Evolutionary conservation across 1,139 yeast genomes (phyloP).

Genomic region (Tardiomyces digboiensis): DNA sequence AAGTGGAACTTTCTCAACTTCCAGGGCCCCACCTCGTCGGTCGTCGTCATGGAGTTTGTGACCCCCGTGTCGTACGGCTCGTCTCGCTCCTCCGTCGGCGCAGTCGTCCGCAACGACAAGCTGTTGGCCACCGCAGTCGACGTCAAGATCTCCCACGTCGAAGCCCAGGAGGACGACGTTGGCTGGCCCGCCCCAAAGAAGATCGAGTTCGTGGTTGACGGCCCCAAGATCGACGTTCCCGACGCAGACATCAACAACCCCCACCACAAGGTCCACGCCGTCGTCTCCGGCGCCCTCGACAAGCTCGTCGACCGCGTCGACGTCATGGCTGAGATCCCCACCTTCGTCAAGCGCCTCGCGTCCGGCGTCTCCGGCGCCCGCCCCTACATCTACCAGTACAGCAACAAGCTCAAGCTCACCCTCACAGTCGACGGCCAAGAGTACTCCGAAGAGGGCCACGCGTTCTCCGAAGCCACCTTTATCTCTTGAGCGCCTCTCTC

Average conservation of each 20-base stretch:
- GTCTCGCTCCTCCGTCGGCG: constrained; percentile 74
- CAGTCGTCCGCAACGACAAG: constrained; percentile 54
- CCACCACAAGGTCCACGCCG: constrained; percentile 24
- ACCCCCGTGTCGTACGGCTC: constrained; percentile 87
- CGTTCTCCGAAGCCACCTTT: constrained; percentile 79
- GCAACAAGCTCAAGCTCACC: constrained; percentile 37
- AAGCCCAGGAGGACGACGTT: constrained; percentile 52
- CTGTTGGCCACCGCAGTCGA: constrained; percentile 57
- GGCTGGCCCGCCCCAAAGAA: constrained; percentile 88
- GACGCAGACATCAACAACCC: constrained; percentile 30
- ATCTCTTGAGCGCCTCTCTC: constrained; percentile 25
- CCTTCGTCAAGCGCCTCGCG: constrained; percentile 85
- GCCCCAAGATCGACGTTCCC: constrained; percentile 34
- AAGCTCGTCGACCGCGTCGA: constrained; percentile 81
- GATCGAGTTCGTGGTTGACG: constrained; percentile 50
- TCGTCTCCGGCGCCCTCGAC: constrained; percentile 31
- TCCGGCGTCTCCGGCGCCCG: constrained; percentile 93
- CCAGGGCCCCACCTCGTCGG: constrained; percentile 67
- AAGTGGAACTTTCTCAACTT: constrained; percentile 91
- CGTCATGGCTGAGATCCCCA: constrained; percentile 96
- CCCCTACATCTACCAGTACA: constrained; percentile 90
- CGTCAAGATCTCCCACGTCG: constrained; percentile 55
- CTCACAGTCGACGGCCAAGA: constrained; percentile 26
- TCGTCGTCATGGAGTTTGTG: constrained; percentile 88
- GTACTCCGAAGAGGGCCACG: constrained; percentile 52